A percentile compares a stretch with the other conserved stretches of the same genome.
Evolutionary conservation across 768 basidiomycete genomes (phyloP).

Genomic region (Lenzites betulinus): DNA sequence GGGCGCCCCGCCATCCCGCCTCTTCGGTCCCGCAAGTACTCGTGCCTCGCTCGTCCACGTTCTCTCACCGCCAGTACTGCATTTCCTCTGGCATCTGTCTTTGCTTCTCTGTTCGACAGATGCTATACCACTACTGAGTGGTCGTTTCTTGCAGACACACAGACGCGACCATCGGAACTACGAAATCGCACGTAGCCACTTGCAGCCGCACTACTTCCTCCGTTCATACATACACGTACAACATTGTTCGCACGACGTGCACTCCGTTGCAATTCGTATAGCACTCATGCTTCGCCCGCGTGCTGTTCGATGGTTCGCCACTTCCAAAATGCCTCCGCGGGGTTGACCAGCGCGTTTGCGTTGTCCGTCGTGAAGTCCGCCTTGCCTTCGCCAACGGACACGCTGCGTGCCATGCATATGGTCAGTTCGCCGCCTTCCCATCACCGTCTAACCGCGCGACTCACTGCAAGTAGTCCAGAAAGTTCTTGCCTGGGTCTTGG

Average conservation of each 20-base stretch:
- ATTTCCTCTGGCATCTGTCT: too few species aligned
- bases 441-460: neutral
- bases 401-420: slow-evolving; percentile 3
- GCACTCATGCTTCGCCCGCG: neutral
- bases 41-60: too few species aligned
- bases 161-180: neutral
- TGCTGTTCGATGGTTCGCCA: slow-evolving; percentile 24
- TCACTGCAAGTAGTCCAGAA: slow-evolving; percentile 15
- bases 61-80: neutral
- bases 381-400: slow-evolving; percentile 24
- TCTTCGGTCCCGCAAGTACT: neutral
- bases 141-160: too few species aligned
- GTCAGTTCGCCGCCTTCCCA: neutral
- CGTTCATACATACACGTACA: neutral
- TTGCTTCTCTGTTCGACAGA: too few species aligned
- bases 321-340: slow-evolving; percentile 23
- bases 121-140: too few species aligned
- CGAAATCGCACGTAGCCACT: neutral
- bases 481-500: slow-evolving; percentile 8
- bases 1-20: slow-evolving; percentile 3
- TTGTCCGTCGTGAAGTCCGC: slow-evolving; percentile 21
- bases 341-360: slow-evolving; percentile 28
- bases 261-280: neutral
- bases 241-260: neutral
- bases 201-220: slow-evolving; percentile 2